Conservation (phyloP, 352 stramenopile species). For the Pythium periplocum region DNA sequence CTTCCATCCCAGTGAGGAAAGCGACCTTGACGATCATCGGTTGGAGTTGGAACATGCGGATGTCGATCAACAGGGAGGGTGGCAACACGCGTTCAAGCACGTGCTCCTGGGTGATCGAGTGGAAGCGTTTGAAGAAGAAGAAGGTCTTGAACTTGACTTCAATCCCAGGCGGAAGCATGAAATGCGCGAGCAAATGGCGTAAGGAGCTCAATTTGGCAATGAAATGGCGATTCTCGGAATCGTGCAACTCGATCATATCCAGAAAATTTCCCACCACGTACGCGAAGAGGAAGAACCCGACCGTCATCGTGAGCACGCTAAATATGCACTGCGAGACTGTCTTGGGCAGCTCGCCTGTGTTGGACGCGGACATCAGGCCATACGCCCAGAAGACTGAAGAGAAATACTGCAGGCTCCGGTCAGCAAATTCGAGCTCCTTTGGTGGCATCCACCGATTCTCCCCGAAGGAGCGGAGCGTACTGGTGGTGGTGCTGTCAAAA, state of each 20-base stretch:
- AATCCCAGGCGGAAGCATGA: constrained; percentile 32
- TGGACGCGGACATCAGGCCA: constrained; percentile 52
- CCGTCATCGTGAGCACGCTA: constrained; percentile 50
- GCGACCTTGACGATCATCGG: constrained; percentile 67
- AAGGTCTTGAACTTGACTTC: constrained; percentile 59
- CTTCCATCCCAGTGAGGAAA: constrained; percentile 53
- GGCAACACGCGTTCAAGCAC: constrained; percentile 46
- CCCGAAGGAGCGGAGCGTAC: constrained; percentile 17
- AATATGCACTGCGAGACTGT: constrained; percentile 45
- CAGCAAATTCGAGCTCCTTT: constrained; percentile 12
- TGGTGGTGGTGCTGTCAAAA: constrained; percentile 16
- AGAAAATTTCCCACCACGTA: constrained; percentile 59
- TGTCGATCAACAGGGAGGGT: constrained; percentile 52
- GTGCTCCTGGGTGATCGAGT: constrained; percentile 64
- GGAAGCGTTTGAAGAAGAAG: constrained; percentile 65
- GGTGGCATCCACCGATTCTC: constrained; percentile 26
- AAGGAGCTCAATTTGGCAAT: constrained; percentile 51
- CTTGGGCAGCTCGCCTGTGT: constrained; percentile 41
- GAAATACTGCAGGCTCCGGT: constrained; percentile 37
- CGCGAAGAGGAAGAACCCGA: constrained; percentile 52
- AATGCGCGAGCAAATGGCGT: constrained; percentile 44
- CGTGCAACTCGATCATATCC: constrained; percentile 49
- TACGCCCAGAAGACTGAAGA: constrained; percentile 50
- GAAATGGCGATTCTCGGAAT: constrained; percentile 56
- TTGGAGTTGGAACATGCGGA: constrained; percentile 58